Conservation (phyloP, 2,329 filamentous ascomycete genomes). For the Raffaelea albimanens region DNA sequence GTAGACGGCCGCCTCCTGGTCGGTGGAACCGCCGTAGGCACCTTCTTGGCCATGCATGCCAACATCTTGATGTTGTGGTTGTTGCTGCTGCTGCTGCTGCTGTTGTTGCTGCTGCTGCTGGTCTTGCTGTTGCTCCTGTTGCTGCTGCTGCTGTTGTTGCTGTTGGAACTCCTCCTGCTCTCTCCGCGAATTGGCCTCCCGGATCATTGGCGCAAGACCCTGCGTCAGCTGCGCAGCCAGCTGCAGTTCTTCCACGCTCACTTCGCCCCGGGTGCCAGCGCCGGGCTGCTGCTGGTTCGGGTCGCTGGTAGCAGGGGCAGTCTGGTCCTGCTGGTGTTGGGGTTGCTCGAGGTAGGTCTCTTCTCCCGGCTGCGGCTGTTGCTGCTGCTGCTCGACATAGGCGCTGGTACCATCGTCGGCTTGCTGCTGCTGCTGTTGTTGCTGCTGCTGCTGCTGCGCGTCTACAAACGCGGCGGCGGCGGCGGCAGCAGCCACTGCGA, state of each 20-base stretch:
- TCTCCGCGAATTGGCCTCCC: constrained; percentile 31
- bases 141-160: constrained; percentile 1
- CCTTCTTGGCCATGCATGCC: constrained; percentile 8
- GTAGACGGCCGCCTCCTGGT: constrained; percentile 4
- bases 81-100: constrained; percentile 2
- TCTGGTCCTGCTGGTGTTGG: constrained; percentile 30
- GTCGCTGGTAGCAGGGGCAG: too few species aligned
- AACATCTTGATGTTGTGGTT: constrained; percentile 7
- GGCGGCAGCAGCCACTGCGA: not conserved
- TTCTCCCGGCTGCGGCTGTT: constrained; percentile 14
- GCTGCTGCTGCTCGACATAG: constrained; percentile 11
- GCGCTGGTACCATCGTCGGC: not conserved
- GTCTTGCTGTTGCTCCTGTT: not conserved
- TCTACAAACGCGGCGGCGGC: not conserved
- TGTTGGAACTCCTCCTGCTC: constrained; percentile 17
- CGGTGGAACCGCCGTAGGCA: constrained; percentile 4
- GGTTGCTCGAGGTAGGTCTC: constrained; percentile 19
- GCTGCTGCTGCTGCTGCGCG: constrained; percentile 1
- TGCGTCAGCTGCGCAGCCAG: constrained; percentile 49
- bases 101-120: constrained; percentile 4
- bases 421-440: constrained; percentile 5
- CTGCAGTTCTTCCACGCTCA: constrained; percentile 47
- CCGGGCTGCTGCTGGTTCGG: constrained; percentile 15
- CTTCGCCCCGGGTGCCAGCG: constrained; percentile 24
- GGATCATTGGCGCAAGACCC: constrained; percentile 41